Conservation (phyloP, 306 rosid genomes). For the Pterocarpus macrocarpus region DNA sequence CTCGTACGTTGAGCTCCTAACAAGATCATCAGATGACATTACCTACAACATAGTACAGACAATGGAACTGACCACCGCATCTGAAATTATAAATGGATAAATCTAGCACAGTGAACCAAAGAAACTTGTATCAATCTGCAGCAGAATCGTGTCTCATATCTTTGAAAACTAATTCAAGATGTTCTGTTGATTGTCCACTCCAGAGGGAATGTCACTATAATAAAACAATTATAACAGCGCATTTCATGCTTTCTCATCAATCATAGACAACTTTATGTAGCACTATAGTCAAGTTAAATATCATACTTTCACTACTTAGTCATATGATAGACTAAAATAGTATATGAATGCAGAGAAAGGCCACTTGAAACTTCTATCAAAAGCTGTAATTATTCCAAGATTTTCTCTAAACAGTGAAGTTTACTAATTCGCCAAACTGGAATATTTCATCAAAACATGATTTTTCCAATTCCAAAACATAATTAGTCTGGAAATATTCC, state of each 20-base stretch:
- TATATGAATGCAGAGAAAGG: conserved; percentile 8
- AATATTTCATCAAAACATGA: conserved; percentile 2
- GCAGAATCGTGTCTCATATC: background rate
- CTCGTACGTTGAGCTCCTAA: conserved; percentile 72
- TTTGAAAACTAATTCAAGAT: no score
- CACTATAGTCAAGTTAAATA: no score
- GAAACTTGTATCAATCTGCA: conserved; percentile 19
- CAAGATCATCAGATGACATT: conserved; percentile 67
- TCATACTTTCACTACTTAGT: no score
- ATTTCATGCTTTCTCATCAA: no score
- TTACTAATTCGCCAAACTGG: conserved; percentile 7
- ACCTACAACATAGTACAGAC: conserved; percentile 52
- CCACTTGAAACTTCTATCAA: background rate
- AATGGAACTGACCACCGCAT: conserved; percentile 1
- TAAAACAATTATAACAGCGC: no score
- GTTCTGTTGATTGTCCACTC: no score
- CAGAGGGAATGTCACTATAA: no score
- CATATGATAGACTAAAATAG: background rate
- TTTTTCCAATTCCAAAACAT: background rate
- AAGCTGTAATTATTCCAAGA: background rate
- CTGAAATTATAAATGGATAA: conserved; percentile 12
- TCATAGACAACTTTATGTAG: no score
- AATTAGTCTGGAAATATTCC: background rate
- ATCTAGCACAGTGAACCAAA: background rate
- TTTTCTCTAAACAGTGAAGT: background rate